Base-by-base conservation (phyloP, 176 grass and related monocot species). In the Secale cereale region DNA sequence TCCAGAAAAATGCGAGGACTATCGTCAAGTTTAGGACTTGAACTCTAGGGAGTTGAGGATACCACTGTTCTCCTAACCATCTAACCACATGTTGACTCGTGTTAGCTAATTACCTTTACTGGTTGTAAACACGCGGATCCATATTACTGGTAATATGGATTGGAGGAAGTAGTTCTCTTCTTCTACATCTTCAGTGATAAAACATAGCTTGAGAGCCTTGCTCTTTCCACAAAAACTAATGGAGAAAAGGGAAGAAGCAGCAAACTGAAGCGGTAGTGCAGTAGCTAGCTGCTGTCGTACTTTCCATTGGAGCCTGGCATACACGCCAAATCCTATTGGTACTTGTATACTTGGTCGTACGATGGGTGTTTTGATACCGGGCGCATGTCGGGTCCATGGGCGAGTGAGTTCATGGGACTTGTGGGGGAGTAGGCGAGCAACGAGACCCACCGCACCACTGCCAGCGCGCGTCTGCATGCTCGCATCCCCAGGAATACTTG, bases 401-500 rank as follows among this genome's bases (percentile, higher is more conserved):
- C 30, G 61, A 85, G 41, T 14, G 80, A 26, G 63, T 65, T 50
- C 12, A 83, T 68, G 80, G 67, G 82, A 80, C 60, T 57, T 87
- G 89, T 80, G 89, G 75, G 85, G 79, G 60, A 76, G 70, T 22
- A 67, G 60, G 85, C 46, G 74, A 78, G 60, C 89, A 83, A 40
- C 2, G 62, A 76, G 85, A 84, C 89, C 85, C 85, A 87, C 89
- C 89, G 80, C 36, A 61, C 67, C 67, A 15, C 65, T 72, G 79
- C 37, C 79, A 78, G 84, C 73, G 45, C 45, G 6, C 45, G 14
- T 65, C 36, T 6, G 26, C 68, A 28, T 31, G 37, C 61, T 46
- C 70, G 19, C 59, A 81, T 50, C 85, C 85, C 76, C 85, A 87
- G 45, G 85, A 91, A 91, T 91, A 87, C 69, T 91, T 91, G 89